Base-by-base conservation (phyloP, 805 yeast species). In the Ascoidea tarda region DNA sequence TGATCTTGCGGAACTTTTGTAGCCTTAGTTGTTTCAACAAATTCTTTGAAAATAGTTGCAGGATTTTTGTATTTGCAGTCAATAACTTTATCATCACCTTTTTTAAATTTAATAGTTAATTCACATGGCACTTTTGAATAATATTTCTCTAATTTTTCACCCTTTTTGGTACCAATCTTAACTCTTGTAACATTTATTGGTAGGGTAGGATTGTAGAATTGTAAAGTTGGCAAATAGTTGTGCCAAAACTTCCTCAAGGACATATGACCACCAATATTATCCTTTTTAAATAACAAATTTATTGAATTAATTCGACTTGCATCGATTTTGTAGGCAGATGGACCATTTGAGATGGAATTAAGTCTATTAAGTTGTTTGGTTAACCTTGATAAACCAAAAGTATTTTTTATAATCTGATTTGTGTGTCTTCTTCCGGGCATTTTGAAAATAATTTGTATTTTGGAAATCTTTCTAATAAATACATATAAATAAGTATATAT, bases 181-280 rank as follows among this genome's bases (percentile, higher is more conserved):
- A 79, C 68, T 54, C 80, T 67, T 46, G 73, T 69, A 48, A 78
- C 75, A 10, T 68, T 68, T 53, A 78, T 72, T 8, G 67, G 64
- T 32, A 76, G 56, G 33, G 64, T 65, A 28, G 78, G 78, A 59
- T 79, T 79, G 61, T 79, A 81, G 63, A 77, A 79, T 58, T 68
- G 69, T 55, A 79, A 66, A 0, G 79, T 73, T 32, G 79, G 81
- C 54, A 79, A 65, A 62, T 76, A 69, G 53, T 65, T 61, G 58
- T 71, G 74, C 80, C 81, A 77, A 63, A 79, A 79, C 56, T 73
- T 69, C 58, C 72, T 71, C 52, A 78, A 68, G 3, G 83, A 83
- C 60, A 69, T 66, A 53, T 77, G 73, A 1, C 79, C 76, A 49
- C 65, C 59, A 5, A 63, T 58, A 56, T 62, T 65, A 46, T 60